A percentile compares a stretch with the other conserved stretches of the same genome.
Conservation (phyloP, 345 rosid species). For the Kernera saxatilis region DNA sequence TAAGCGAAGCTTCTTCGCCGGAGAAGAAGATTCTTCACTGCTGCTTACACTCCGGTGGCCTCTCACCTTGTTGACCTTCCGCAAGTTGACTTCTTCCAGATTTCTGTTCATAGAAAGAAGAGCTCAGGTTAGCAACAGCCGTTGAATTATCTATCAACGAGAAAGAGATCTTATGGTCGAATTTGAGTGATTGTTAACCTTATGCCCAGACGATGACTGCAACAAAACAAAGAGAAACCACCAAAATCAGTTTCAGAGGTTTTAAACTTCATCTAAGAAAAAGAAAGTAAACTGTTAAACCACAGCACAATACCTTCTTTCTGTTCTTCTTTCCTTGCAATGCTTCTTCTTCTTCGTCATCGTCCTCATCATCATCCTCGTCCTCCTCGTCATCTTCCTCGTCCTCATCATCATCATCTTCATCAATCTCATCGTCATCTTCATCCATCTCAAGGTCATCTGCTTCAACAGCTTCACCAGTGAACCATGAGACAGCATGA, state of each 20-base stretch:
- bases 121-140: not conserved
- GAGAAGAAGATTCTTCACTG: constrained; percentile 39
- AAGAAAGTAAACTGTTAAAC: not conserved
- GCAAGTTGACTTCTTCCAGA: constrained; percentile 44
- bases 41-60: constrained; percentile 98
- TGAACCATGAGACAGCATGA: constrained; percentile 95
- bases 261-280: not conserved
- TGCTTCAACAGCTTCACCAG: constrained; percentile 84
- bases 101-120: constrained; percentile 37
- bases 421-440: constrained; percentile 39
- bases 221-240: constrained; percentile 18
- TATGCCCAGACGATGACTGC: constrained; percentile 53
- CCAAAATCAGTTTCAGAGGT: not conserved
- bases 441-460: constrained; percentile 64
- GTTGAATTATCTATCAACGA: not conserved
- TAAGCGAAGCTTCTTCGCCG: not conserved
- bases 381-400: constrained; percentile 47
- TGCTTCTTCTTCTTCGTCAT: constrained; percentile 36
- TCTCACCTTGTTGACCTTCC: constrained; percentile 62
- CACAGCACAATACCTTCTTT: not conserved
- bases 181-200: constrained; percentile 37
- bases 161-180: not conserved
- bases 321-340: not conserved
- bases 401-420: constrained; percentile 40
- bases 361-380: constrained; percentile 52